Base-by-base conservation (phyloP, 495 filamentous ascomycete species). In the Penicillium fimorum region DNA sequence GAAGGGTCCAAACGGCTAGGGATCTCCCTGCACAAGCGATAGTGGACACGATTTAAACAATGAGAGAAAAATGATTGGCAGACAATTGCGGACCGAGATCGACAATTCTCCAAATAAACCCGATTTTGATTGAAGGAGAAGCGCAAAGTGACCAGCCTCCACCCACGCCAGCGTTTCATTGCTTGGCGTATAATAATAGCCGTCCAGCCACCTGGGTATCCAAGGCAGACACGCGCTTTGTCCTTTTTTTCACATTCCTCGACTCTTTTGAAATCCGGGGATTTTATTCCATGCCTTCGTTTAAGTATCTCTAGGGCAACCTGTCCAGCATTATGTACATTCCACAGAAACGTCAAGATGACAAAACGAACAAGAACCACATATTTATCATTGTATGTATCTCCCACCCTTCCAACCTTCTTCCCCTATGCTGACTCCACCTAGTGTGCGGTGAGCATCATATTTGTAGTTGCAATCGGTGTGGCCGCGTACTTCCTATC, bases 401-500 rank as follows among this genome's bases (percentile, higher is more conserved):
- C 46, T 57, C 55, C 58, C 55, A 24, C 5, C 25, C 7, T 18
- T 22, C 29, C 40, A 13, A 7, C 10, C 25, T 41, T 9, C 9
- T n/a, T 27, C 29, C 37, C 38, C 10, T 22, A 22, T 51, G 12
- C 59, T 65, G 40, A 65, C 53, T 29, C 29, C 5, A 13, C 11
- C 9, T 55, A 74, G 71, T 57, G 59, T 53, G 70, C 71, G n/a
- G 73, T 69, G 13, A 59, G 65, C 27, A 58, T 79, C 32, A 67
- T 74, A 38, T 68, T 75, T 49, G 35, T 74, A 20, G 37, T 79
- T n/a, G 69, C 72, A n/a, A 41, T 65, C n/a, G 58, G 76, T 22
- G 44, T 79, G 29, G 56, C 80, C 54, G 24, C 66, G 45, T 83
- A 77, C 63, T 73, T 81, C 47, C 54, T 76, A 30, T 64, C 81